Percentiles rank a stretch among this genome's conserved stretches.
Conservation (phyloP, 805 yeast genomes). For the Maudiozyma bulderi region DNA sequence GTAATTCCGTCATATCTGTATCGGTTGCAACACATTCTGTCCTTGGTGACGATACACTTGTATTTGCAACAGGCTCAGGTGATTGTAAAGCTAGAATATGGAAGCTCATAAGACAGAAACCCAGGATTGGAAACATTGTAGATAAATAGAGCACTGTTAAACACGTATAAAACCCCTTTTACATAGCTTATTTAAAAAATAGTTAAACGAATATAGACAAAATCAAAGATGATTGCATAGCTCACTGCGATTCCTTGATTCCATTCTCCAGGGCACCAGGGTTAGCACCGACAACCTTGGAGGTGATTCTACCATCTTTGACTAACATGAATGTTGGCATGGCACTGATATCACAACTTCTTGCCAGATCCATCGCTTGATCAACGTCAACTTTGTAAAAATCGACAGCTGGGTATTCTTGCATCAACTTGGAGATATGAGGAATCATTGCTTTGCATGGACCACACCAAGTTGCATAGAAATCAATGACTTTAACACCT, state of each 20-base stretch:
- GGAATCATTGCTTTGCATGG: slow-evolving; percentile 73
- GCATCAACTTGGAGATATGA: slow-evolving; percentile 34
- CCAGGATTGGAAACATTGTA: slow-evolving; percentile 1
- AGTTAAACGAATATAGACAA: background rate
- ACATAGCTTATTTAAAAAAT: no score
- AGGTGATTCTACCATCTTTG: slow-evolving; percentile 49
- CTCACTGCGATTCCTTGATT: slow-evolving; percentile 1
- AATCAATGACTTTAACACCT: slow-evolving; percentile 47
- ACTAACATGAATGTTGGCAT: slow-evolving; percentile 68
- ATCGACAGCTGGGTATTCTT: slow-evolving; percentile 35
- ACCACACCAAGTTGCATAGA: slow-evolving; percentile 69
- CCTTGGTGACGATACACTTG: slow-evolving; percentile 49
- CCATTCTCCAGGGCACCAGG: slow-evolving; percentile 26
- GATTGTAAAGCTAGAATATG: slow-evolving; percentile 96
- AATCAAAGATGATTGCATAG: background rate
- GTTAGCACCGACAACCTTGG: slow-evolving; percentile 56
- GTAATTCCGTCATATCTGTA: slow-evolving; percentile 90
- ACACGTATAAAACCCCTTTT: no score
- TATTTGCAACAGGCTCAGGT: slow-evolving; percentile 95
- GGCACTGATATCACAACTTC: slow-evolving; percentile 52
- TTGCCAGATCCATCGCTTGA: slow-evolving; percentile 47
- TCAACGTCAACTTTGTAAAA: slow-evolving; percentile 71
- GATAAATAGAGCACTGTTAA: background rate
- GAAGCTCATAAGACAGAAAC: slow-evolving; percentile 49
- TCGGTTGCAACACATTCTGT: slow-evolving; percentile 76